These are phyloP conservation scores for Macrophomina pseudophaseolina DNA, from an alignment of 2,329 filamentous ascomycete genomes.

Conservation along the genomic window DNA sequence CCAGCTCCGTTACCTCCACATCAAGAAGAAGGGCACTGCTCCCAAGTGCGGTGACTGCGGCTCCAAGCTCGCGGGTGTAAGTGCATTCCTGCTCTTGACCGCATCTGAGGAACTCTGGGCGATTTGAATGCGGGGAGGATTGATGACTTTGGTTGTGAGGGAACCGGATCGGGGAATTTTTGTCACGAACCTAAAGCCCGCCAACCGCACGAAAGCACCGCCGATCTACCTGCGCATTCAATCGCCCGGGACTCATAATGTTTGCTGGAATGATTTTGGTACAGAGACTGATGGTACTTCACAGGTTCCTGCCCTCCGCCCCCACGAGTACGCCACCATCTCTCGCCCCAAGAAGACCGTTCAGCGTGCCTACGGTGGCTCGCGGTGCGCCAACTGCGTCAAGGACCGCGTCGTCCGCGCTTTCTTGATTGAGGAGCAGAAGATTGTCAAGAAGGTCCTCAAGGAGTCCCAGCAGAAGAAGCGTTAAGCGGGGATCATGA, in stretches of 20 bases:
- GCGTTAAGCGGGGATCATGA: constrained; percentile 41
- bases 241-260: neutral
- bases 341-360: constrained; percentile 99
- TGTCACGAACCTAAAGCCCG: neutral
- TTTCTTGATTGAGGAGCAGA: constrained; percentile 99
- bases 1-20: constrained; percentile 93
- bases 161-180: neutral
- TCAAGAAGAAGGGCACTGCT: constrained; percentile 98
- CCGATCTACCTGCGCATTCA: neutral
- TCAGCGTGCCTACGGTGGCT: constrained; percentile 97
- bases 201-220: neutral
- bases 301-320: constrained; percentile 93
- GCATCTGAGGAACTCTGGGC: neutral
- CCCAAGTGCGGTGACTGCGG: constrained; percentile 96
- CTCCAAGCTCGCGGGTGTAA: constrained; percentile 95
- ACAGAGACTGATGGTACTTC: constrained; percentile 5
- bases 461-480: constrained; percentile 93
- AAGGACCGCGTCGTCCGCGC: constrained; percentile 97
- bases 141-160: neutral
- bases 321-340: constrained; percentile 95
- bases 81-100: constrained; percentile 52
- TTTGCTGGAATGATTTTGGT: neutral
- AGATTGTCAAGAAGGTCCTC: constrained; percentile 99
- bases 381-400: constrained; percentile 97
- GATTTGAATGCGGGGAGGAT: neutral